These are phyloP conservation scores for Lentinula aciculospora DNA, from an alignment of 768 basidiomycete genomes.

Conservation along the genomic window DNA sequence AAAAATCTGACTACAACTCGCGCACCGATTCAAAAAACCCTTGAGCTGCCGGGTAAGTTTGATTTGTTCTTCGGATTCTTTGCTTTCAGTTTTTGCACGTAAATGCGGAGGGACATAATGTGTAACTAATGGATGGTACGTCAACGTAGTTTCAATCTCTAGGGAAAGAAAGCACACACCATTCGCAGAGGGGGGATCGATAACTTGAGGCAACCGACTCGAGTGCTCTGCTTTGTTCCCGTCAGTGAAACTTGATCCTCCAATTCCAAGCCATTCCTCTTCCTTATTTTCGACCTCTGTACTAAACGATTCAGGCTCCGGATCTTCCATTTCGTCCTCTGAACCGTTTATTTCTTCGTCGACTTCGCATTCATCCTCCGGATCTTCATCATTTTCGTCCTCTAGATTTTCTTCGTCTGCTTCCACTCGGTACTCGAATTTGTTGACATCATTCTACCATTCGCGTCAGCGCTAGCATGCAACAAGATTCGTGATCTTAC, in stretches of 20 bases:
- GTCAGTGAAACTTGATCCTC: constrained; percentile 10
- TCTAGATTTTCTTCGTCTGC: not conserved
- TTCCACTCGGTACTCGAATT: not conserved
- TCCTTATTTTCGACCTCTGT: constrained; percentile 23
- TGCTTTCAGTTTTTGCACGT: constrained; percentile 32
- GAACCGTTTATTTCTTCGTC: constrained; percentile 11
- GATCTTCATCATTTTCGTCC: not conserved
- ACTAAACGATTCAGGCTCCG: constrained; percentile 16
- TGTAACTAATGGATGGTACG: constrained; percentile 21
- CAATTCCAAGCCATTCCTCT: constrained; percentile 36
- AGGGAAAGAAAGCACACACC: not conserved
- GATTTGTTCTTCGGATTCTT: constrained; percentile 31
- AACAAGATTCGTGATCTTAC: not conserved
- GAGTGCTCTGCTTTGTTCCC: constrained; percentile 19
- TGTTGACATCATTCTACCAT: not conserved
- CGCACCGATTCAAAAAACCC: constrained; percentile 80
- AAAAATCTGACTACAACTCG: not conserved
- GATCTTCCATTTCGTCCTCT: constrained; percentile 18
- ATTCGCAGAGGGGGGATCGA: constrained; percentile 6
- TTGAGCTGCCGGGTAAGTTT: constrained; percentile 76
- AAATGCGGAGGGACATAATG: constrained; percentile 84
- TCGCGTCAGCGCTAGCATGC: not conserved
- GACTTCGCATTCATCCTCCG: constrained; percentile 12
- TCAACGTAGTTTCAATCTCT: constrained; percentile 1
- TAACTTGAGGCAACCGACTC: constrained; percentile 16